Evolutionary conservation across 805 yeast species (phyloP).

Genomic region (Barnettozyma populi): DNA sequence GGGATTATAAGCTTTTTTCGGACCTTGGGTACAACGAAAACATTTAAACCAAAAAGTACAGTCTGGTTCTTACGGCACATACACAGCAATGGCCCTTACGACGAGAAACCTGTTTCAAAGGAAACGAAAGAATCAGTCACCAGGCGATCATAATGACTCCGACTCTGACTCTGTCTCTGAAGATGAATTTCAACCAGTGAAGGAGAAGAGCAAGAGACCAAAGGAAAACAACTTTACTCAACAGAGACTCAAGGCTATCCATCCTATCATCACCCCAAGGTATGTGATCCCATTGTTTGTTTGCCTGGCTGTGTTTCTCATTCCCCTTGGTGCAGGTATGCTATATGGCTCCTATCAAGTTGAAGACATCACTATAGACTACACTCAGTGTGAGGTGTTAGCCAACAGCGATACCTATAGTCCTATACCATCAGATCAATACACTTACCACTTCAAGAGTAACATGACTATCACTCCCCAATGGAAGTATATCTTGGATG

Average conservation of each 20-base stretch:
- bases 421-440: conserved; percentile 53
- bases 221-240: conserved; percentile 73
- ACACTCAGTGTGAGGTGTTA: conserved; percentile 57
- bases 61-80: neutral
- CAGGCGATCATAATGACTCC: conserved; percentile 19
- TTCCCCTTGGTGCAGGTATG: conserved; percentile 86
- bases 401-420: conserved; percentile 42
- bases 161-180: conserved; percentile 43
- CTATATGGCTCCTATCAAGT: conserved; percentile 65
- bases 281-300: conserved; percentile 81
- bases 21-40: neutral
- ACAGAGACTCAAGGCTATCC: conserved; percentile 49
- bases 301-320: conserved; percentile 69
- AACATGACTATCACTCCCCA: conserved; percentile 43
- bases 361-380: conserved; percentile 68
- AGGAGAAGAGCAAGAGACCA: conserved; percentile 56
- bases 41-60: no score
- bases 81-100: conserved; percentile 16
- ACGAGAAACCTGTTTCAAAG: conserved; percentile 25
- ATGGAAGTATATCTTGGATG: conserved; percentile 57
- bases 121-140: conserved; percentile 6
- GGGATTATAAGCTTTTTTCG: neutral
- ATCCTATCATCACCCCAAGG: conserved; percentile 86
- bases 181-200: conserved; percentile 32
- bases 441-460: conserved; percentile 49